Conservation (phyloP, 331 rosid genomes). For the Pyracantha coccinea region DNA sequence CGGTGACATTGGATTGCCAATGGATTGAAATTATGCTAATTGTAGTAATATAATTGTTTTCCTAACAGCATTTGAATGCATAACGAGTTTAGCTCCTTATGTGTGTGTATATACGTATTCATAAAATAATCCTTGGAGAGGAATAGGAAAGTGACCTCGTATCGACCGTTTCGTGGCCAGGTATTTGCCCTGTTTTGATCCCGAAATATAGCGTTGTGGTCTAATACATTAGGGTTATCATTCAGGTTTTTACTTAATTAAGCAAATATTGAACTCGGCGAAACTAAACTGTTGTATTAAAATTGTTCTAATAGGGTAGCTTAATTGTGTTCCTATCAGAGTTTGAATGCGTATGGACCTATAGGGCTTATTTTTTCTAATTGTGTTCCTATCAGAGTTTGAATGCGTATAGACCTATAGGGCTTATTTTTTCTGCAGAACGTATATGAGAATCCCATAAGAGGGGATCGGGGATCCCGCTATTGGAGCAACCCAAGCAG, state of each 20-base stretch:
- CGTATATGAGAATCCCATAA: too few species aligned
- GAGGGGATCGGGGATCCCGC: too few species aligned
- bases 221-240: background rate
- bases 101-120: too few species aligned
- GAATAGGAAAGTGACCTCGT: constrained; percentile 2
- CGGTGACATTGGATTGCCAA: background rate
- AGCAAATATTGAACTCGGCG: background rate
- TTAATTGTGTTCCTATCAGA: background rate
- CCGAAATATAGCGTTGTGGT: too few species aligned
- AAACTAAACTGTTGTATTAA: background rate
- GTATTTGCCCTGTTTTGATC: background rate
- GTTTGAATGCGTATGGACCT: too few species aligned
- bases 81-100: background rate
- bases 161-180: background rate
- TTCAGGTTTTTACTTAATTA: background rate
- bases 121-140: too few species aligned
- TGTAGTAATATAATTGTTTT: background rate
- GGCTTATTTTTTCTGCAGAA: background rate
- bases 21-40: background rate
- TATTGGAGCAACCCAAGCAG: too few species aligned
- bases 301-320: background rate
- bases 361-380: background rate
- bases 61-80: too few species aligned
- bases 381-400: background rate
- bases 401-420: too few species aligned